Evolutionary conservation across 1,139 yeast species (phyloP).

Genomic region (Hansenula lynferdii): DNA sequence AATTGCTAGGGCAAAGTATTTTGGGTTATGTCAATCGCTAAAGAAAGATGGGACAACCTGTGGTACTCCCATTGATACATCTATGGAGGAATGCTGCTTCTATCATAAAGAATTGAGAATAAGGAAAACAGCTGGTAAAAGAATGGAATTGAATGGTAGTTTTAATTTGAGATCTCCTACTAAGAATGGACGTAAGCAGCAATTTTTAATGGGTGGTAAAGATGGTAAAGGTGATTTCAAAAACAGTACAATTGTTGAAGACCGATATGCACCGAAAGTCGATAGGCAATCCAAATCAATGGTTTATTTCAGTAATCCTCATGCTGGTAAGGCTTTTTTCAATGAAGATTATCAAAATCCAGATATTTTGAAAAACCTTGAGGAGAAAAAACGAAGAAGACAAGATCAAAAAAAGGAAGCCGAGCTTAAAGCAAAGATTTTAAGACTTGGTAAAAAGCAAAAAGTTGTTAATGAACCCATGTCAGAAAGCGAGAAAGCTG

Average conservation of each 20-base stretch:
- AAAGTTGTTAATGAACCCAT: constrained; percentile 2
- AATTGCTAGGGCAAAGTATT: constrained; percentile 66
- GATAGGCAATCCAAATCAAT: constrained; percentile 20
- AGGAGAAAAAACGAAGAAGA: constrained; percentile 27
- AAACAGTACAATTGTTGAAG: constrained; percentile 27
- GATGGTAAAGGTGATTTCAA: constrained; percentile 15
- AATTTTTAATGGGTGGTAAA: constrained; percentile 26
- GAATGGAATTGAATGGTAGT: constrained; percentile 74
- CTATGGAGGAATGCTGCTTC: constrained; percentile 55
- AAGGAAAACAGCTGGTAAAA: constrained; percentile 45
- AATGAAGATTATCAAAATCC: constrained; percentile 24
- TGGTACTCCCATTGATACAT: constrained; percentile 50
- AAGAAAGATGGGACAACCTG: constrained; percentile 48
- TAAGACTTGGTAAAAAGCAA: constrained; percentile 3
- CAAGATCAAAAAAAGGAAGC: constrained; percentile 15
- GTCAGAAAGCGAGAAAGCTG: constrained; percentile 12
- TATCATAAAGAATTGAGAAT: constrained; percentile 63
- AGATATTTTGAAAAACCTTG: constrained; percentile 45
- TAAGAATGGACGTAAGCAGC: constrained; percentile 33
- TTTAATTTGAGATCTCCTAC: constrained; percentile 40
- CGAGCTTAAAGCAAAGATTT: constrained; percentile 6
- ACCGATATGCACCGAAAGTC: constrained; percentile 24
- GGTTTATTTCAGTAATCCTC: constrained; percentile 32
- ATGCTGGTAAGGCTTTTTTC: constrained; percentile 43
- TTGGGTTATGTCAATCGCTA: constrained; percentile 57